These are phyloP conservation scores for Trametes maxima DNA, from an alignment of 768 basidiomycete species.

Conservation along the genomic window DNA sequence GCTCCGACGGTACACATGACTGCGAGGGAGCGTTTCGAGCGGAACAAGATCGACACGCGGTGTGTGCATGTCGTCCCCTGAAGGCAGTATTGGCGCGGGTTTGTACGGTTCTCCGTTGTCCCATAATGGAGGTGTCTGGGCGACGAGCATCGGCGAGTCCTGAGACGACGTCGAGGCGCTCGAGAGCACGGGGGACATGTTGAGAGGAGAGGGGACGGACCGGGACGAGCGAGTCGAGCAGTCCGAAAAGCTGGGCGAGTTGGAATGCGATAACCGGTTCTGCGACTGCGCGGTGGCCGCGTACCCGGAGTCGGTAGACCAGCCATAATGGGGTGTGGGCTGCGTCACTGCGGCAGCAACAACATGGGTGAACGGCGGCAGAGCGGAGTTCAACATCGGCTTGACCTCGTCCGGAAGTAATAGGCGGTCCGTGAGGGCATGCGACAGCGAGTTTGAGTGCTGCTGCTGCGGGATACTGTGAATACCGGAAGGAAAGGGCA, in stretches of 20 bases:
- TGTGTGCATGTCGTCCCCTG: conserved; percentile 4
- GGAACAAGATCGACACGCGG: conserved; percentile 54
- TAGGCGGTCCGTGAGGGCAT: conserved; percentile 15
- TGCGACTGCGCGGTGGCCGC: conserved; percentile 13
- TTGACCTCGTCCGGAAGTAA: conserved; percentile 16
- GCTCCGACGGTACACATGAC: conserved; percentile 59
- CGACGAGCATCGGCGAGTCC: conserved; percentile 18
- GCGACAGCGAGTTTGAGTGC: conserved; percentile 13
- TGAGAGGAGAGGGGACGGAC: conserved; percentile 10
- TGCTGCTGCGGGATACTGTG: conserved; percentile 18
- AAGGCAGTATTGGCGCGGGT: conserved; percentile 19
- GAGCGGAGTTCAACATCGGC: conserved; percentile 5
- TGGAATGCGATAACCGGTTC: conserved; percentile 10
- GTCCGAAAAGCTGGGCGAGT: conserved; percentile 25
- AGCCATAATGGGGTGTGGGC: conserved; percentile 12
- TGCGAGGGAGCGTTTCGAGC: conserved; percentile 53
- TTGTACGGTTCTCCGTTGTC: conserved; percentile 26
- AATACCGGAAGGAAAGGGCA: conserved; percentile 17
- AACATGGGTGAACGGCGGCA: conserved; percentile 1
- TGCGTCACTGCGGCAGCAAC: conserved; percentile 4
- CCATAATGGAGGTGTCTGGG: conserved; percentile 21
- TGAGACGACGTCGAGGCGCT: conserved; percentile 22
- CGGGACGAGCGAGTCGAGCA: conserved; percentile 16
- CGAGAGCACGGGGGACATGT: conserved; percentile 21
- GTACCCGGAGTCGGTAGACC: conserved; percentile 16